phyloP scores from a whole-genome alignment of 306 rosid genomes.

The Dalbergia cultrata region DNA sequence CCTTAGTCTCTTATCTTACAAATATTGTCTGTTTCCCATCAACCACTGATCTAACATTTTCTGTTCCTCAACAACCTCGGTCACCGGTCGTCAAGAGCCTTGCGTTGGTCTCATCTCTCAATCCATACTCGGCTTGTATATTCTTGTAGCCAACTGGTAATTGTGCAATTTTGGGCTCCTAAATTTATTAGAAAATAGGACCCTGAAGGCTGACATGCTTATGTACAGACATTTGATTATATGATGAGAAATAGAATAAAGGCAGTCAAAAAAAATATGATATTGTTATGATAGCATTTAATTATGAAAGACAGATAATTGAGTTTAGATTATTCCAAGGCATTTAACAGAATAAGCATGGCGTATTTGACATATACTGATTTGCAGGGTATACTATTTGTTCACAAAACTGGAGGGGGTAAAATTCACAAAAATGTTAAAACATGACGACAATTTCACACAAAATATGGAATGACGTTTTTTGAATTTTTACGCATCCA shows the following conservation, averaged over 20 bases:
- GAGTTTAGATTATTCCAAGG: background rate
- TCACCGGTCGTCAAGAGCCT: constrained; percentile 33
- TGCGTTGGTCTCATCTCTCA: constrained; percentile 11
- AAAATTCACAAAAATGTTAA: background rate
- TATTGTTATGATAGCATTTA: background rate
- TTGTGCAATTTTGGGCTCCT: constrained; percentile 46
- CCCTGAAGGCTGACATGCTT: constrained; percentile 46
- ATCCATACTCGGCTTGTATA: constrained; percentile 46
- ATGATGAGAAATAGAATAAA: constrained; percentile 54
- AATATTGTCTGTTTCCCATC: constrained; percentile 23
- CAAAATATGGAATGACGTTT: background rate
- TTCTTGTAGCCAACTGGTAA: constrained; percentile 53
- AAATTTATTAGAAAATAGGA: constrained; percentile 45
- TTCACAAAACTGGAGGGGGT: too few relatives aligned
- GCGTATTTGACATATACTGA: background rate
- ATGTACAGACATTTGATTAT: constrained; percentile 55
- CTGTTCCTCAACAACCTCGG: constrained; percentile 35
- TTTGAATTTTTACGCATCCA: too few relatives aligned
- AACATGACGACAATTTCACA: background rate
- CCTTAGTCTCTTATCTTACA: background rate
- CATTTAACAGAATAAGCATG: background rate
- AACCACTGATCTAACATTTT: constrained; percentile 31
- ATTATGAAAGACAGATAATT: background rate
- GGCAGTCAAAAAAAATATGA: background rate
- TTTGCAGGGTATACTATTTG: background rate